Base-by-base conservation (phyloP, 257 asterid species). In the Lavandula angustifolia region DNA sequence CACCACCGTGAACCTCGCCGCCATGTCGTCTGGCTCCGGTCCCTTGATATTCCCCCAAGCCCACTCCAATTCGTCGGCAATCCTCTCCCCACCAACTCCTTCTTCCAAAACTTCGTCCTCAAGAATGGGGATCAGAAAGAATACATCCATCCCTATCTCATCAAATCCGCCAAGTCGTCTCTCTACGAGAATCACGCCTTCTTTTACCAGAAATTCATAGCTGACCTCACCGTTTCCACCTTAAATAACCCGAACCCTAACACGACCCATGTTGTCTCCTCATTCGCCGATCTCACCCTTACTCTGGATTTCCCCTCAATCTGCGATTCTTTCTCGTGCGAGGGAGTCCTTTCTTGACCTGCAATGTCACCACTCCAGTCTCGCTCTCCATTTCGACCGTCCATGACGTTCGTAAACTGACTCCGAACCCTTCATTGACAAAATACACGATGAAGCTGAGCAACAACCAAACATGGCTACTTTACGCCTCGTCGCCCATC, bases 111-210 rank as follows among this genome's bases (percentile, higher is more conserved):
- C 70, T 78, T 85, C 32, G 83, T 80, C 38, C 83, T 91, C 3
- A 85, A 84, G 62, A 84, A 80, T 42, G 98, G 98, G 22, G 97
- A 92, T 64, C 96, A 92, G 17, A 84, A 96, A 0, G 99, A 92
- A 54, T 85, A 85, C 58, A 73, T 89, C 52, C 99, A 89, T 54
- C 99, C 99, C 0, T 92, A 89, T 70, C 70, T 84, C 31, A 52
- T 92, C 1, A 70, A 3, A 31, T 92, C 17, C 85, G 96, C 34
- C 87, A 72, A n/a, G n/a, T n/a, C n/a, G n/a, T 79, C 95, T 97
- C 4, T 73, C 91, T 58, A 81, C 71, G 70, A 42, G 2, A 89
- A 72, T 29, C 62, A 97, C 14, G 69, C 85, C 0, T 87, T 84
- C 74, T 67, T 76, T 50, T 85, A 82, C 85, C 87, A 89, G 68